Evolutionary conservation across 441 rosid species (phyloP), one percentile per base, ranked within the genome.

Genomic region (Populus hybrid): DNA sequence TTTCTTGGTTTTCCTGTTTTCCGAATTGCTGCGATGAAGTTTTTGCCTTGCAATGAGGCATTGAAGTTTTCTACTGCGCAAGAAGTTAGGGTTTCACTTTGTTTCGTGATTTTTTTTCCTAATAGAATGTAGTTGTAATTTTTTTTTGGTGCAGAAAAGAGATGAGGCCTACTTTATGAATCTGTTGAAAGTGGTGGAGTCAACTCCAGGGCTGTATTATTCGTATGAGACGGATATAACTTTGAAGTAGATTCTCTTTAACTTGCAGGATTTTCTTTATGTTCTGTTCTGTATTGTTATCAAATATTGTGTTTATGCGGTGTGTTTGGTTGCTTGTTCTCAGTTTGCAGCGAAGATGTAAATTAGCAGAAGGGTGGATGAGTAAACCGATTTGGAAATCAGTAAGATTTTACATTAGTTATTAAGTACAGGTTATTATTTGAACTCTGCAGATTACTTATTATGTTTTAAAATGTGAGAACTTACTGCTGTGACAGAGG

Each of bases 171-270:
- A 93, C 89, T 94, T 90, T 77, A 84, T 82, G 94, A 84, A 90
- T 81, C 82, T 96, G 82, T 85, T 96, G 88, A 92, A 82, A 79
- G 77, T 83, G 68, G 93, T 96, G 76, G 97, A 94, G 88, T 81
- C 89, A 76, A 88, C 91, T 66, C 98, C 99, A 7, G 99, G 98
- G 78, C 84, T 96, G 85, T 93, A 94, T 87, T 94, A 82, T 80
- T 96, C 99, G n/a, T 96, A 93, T 70, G 91, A 87, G 80, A 90
- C 96, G 20, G 99, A 96, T 88, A 83, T 96, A 75, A 94, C 99
- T 65, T 76, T 96, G 80, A 94, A 96, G 99, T 94, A 94, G 85
- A 81, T 69, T 76, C 78, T 83, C 65, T 63, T 18, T 35, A 35
- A 26, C 69, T 36, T 40, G 20, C 65, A 74, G 59, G 3, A 67